These are phyloP conservation scores for Ophiostoma australiae DNA, from an alignment of 2,329 filamentous ascomycete genomes.

Conservation along the genomic window DNA sequence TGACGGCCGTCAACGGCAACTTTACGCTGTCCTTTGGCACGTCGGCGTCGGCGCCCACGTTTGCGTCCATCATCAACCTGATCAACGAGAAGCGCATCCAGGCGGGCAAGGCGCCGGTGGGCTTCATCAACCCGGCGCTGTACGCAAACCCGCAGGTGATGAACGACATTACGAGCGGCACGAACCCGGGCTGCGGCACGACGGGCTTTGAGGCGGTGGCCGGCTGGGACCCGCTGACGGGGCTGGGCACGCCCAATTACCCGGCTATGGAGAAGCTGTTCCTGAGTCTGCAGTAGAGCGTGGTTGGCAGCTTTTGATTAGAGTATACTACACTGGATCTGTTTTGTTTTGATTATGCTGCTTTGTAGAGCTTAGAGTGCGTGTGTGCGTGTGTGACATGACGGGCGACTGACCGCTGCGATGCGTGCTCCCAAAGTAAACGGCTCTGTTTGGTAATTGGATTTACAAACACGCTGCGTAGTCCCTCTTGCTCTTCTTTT, in stretches of 20 bases:
- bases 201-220: conserved; percentile 32
- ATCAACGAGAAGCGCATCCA: conserved; percentile 57
- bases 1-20: conserved; percentile 31
- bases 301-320: background rate
- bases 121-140: conserved; percentile 35
- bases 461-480: background rate
- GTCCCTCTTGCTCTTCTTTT: too few species aligned
- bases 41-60: conserved; percentile 53
- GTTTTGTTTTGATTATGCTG: background rate
- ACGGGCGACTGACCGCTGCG: too few species aligned
- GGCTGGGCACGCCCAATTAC: conserved; percentile 28
- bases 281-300: conserved; percentile 21
- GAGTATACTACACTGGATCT: background rate
- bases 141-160: conserved; percentile 34
- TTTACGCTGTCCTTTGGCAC: conserved; percentile 45
- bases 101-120: conserved; percentile 40
- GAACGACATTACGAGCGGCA: conserved; percentile 32
- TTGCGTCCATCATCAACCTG: conserved; percentile 54
- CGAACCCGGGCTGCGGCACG: conserved; percentile 35
- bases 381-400: too few species aligned
- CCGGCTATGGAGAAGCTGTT: conserved; percentile 29
- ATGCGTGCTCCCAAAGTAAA: too few species aligned
- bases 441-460: too few species aligned
- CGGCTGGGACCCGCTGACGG: conserved; percentile 32
- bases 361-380: background rate